Evolutionary conservation across 495 filamentous ascomycete genomes (phyloP).

Genomic region (Aspergillus ostianus): DNA sequence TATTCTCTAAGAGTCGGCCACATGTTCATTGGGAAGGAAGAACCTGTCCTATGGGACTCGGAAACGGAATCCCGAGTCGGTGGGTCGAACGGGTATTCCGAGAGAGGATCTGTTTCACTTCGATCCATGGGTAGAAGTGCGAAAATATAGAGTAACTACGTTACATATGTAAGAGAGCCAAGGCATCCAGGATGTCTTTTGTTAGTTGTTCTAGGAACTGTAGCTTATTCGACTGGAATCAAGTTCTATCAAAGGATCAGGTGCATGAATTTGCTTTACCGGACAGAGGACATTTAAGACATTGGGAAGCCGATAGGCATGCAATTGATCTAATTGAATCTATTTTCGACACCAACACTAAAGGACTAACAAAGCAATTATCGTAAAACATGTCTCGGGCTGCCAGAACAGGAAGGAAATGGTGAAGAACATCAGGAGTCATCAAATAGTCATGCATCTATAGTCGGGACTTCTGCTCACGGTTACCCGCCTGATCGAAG

Average conservation of each 20-base stretch:
- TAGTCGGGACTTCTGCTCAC: constrained; percentile 29
- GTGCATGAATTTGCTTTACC: too few relatives aligned
- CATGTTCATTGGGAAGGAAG: too few relatives aligned
- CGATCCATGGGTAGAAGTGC: not conserved
- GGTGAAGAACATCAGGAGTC: not conserved
- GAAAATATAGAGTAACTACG: not conserved
- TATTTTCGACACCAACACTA: not conserved
- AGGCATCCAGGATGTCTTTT: too few relatives aligned
- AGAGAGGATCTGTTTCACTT: not conserved
- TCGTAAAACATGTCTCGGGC: not conserved
- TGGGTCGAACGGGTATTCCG: not conserved
- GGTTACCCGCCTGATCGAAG: constrained; percentile 49
- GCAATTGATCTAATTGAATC: not conserved
- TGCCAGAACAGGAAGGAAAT: not conserved
- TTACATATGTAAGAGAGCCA: too few relatives aligned
- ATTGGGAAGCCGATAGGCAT: not conserved
- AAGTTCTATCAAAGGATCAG: too few relatives aligned
- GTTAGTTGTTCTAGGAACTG: too few relatives aligned
- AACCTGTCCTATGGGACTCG: not conserved
- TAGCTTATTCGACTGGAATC: too few relatives aligned
- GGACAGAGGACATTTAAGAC: not conserved
- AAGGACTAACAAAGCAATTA: not conserved
- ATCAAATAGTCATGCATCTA: constrained; percentile 1
- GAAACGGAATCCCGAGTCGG: constrained; percentile 10
- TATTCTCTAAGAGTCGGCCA: too few relatives aligned